Base-by-base conservation (phyloP, 2,329 filamentous ascomycete species). In the Leptoxyphium fumago region DNA sequence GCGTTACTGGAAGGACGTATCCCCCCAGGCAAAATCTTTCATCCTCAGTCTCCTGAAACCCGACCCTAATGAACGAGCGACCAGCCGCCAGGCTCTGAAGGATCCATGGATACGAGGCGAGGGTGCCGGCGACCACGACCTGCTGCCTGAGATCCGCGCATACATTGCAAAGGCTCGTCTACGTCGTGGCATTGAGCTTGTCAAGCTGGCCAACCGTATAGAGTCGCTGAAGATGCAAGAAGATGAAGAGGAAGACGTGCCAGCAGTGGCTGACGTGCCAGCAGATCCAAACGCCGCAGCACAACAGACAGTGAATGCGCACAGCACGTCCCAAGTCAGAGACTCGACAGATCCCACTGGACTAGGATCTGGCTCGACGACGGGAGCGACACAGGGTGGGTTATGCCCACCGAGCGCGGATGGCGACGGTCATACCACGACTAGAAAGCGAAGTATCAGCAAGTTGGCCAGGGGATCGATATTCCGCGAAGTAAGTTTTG, bases 1-100 rank as follows among this genome's bases (percentile, higher is more conserved):
- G 61, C 79, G 89, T 45, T 98, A 96, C 69, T 98, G 91, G 91
- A 91, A 87, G 62, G 91, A 95, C 55, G 91, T 98, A 56, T 95
- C 88, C 61, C 73, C 83, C 41, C 88, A 96, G 53, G 91, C 88
- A 52, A 98, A 96, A 69, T 79, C 89, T 52, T 98, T 98, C 62
- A 96, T 98, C 65, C 68, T 82, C 48, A 69, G 71, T 45, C 74
- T 98, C 21, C 74, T 98, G 46, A 80, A 89, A 53, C 79, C 87
- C 2, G 75, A 85, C 52, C 82, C 87, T 1, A 74, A 79, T 40
- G 75, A 83, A 54, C 80, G 93, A 54, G 80, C 78, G 55, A 82
- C 82, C 1, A 94, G 85, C 41, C 34, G 38, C 10, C 51, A 59
- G 40, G 58, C 58, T 5, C 43, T 60, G 10, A 40, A 51, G 39